Evolutionary conservation across 306 rosid genomes (phyloP).

Genomic region (Lathyrus aphaca): DNA sequence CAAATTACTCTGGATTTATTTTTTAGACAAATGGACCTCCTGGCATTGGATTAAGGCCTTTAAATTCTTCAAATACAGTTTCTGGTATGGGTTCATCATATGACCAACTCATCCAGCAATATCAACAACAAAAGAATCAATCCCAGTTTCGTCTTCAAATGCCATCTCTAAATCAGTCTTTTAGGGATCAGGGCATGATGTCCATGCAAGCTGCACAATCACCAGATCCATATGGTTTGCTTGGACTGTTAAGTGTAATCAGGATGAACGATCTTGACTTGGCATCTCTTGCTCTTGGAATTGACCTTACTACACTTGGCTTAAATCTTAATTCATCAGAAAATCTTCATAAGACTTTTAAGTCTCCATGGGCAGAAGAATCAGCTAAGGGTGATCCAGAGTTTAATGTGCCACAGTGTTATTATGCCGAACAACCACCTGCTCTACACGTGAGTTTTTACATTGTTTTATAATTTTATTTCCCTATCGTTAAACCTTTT

Average conservation of each 20-base stretch:
- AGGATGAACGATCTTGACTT: conserved; percentile 91
- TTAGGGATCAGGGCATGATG: conserved; percentile 83
- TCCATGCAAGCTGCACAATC: conserved; percentile 75
- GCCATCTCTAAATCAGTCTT: conserved; percentile 80
- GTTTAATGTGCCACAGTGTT: conserved; percentile 85
- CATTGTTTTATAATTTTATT: conserved; percentile 15
- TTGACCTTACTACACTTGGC: conserved; percentile 91
- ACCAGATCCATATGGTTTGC: conserved; percentile 89
- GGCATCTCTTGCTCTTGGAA: conserved; percentile 94
- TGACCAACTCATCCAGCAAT: conserved; percentile 89
- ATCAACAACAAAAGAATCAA: conserved; percentile 81
- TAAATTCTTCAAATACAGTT: conserved; percentile 76
- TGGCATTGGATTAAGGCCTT: conserved; percentile 90
- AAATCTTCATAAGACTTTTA: conserved; percentile 94
- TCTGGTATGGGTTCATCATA: conserved; percentile 89
- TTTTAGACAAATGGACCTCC: conserved; percentile 90
- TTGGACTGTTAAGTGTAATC: conserved; percentile 90
- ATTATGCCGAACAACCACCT: conserved; percentile 80
- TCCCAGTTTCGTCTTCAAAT: conserved; percentile 90
- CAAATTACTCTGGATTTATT: conserved; percentile 28
- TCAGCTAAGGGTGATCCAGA: conserved; percentile 96
- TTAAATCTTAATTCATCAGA: conserved; percentile 92
- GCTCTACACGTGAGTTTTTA: conserved; percentile 64
- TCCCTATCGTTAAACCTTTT: conserved; percentile 22
- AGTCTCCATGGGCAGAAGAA: conserved; percentile 98